phyloP scores from a whole-genome alignment of 1,284 basidiomycete species.

The Erythrobasidium hasegawianum region DNA sequence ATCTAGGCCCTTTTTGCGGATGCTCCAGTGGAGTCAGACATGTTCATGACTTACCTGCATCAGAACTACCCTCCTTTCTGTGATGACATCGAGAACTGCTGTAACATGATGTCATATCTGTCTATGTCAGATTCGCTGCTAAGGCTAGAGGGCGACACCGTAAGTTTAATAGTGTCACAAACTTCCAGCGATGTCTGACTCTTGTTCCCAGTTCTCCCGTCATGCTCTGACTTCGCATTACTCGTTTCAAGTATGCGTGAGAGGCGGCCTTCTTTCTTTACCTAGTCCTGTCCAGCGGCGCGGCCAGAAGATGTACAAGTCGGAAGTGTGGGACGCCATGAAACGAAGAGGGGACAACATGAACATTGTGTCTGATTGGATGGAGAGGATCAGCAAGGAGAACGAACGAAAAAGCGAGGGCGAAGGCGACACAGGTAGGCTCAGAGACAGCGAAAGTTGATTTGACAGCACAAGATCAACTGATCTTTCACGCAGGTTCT shows the following conservation, averaged over 20 bases:
- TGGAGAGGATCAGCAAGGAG: conserved; percentile 30
- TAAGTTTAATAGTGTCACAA: conserved; percentile 51
- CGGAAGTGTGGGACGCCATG: conserved; percentile 53
- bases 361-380: conserved; percentile 46
- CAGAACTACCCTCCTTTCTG: conserved; percentile 88
- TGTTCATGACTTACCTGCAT: conserved; percentile 85
- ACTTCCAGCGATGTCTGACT: not conserved
- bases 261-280: conserved; percentile 74
- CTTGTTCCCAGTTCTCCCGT: conserved; percentile 32
- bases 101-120: conserved; percentile 67
- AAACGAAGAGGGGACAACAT: conserved; percentile 48
- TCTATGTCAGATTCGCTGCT: conserved; percentile 71
- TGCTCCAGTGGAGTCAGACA: conserved; percentile 81
- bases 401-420: conserved; percentile 12
- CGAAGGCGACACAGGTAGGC: conserved; percentile 2
- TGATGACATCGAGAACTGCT: conserved; percentile 69
- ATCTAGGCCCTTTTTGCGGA: conserved; percentile 69
- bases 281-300: conserved; percentile 76
- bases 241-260: conserved; percentile 71
- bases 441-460: not conserved
- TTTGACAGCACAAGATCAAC: not conserved
- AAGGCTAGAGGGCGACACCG: conserved; percentile 63
- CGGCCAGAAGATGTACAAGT: conserved; percentile 66
- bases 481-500: not conserved
- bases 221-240: conserved; percentile 52